Base-by-base conservation (phyloP, 2,329 filamentous ascomycete genomes). In the Atkinsonella hypoxylon region DNA sequence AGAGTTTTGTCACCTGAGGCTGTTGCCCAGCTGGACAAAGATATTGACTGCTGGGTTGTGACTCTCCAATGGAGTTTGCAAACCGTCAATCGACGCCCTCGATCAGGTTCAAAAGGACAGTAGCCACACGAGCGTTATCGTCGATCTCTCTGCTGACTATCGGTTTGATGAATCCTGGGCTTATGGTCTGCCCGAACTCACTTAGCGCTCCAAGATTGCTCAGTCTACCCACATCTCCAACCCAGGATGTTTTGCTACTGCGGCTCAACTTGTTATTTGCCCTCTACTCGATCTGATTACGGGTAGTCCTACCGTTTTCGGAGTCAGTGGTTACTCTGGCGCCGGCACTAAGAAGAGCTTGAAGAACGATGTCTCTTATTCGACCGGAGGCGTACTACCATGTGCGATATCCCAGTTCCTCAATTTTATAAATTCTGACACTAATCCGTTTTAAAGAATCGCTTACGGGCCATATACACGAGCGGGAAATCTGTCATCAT, bases 41-140 rank as follows among this genome's bases (percentile, higher is more conserved):
- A 84, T 32, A 83, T 97, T 47, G 91, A 97, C 72, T 93, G 87
- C 70, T 97, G 90, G 90, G 87, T 97, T 42, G 93, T 97, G 87
- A 93, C 93, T 36, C 81, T 97, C 32, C 93, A 98, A 97, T 62
- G 88, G 89, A 54, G 89, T 95, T 46, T 96, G 89, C 79, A 87
- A 89, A 71, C 90, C 93, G 0, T 98, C 85, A 58, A 85, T 97
- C 10, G 88, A 97, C 56, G 91, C 91, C 9, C 80, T 97, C 49
- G 80, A 90, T 59, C 78, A 85, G 62, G 80, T 77, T 32, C 81
- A 81, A 52, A 77, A 80, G 62, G 72, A 40, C 15, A 63, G 64
- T 10, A 60, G 65, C 52, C 72, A 75, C 61, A 78, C 78, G 55
- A 89, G 86, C 59, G 74, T 97, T 40, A 87, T 97, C 58, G 77